phyloP scores from a whole-genome alignment of 2,329 filamentous ascomycete genomes.

The Aspergillus awamori region DNA sequence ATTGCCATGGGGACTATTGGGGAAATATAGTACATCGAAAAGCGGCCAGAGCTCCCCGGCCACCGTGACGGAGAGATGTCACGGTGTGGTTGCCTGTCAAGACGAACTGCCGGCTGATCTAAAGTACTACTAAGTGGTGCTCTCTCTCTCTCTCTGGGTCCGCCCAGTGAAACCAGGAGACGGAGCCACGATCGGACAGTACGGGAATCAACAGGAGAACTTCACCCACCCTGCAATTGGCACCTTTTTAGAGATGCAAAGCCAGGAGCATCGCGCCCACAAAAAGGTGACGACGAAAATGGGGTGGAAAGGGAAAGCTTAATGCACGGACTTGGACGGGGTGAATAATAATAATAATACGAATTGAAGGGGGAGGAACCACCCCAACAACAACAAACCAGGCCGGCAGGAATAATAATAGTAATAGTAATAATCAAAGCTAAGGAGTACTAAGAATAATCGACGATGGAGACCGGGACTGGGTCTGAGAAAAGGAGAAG shows the following conservation, averaged over 20 bases:
- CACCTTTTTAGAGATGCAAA: neutral
- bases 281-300: neutral
- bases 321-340: slow-evolving; percentile 3
- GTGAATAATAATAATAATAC: neutral
- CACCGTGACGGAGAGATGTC: slow-evolving; percentile 18
- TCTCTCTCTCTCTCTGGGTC: slow-evolving; percentile 22
- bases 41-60: slow-evolving; percentile 15
- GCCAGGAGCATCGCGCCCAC: slow-evolving; percentile 4
- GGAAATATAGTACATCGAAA: slow-evolving; percentile 6
- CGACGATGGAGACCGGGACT: neutral
- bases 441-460: neutral
- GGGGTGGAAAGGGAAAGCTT: slow-evolving; percentile 5
- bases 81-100: slow-evolving; percentile 24
- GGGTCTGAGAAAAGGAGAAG: neutral
- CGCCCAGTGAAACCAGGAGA: slow-evolving; percentile 30
- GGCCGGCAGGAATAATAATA: neutral
- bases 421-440: neutral
- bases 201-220: neutral
- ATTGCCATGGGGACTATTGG: neutral
- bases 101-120: slow-evolving; percentile 27
- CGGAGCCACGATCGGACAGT: slow-evolving; percentile 9
- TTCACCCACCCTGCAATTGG: slow-evolving; percentile 11
- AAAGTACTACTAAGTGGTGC: slow-evolving; percentile 23
- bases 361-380: neutral
- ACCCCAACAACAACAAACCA: neutral